A percentile compares a stretch with the other conserved stretches of the same genome.
Conservation (phyloP, 768 basidiomycete species). For the Dendrothele bispora region DNA sequence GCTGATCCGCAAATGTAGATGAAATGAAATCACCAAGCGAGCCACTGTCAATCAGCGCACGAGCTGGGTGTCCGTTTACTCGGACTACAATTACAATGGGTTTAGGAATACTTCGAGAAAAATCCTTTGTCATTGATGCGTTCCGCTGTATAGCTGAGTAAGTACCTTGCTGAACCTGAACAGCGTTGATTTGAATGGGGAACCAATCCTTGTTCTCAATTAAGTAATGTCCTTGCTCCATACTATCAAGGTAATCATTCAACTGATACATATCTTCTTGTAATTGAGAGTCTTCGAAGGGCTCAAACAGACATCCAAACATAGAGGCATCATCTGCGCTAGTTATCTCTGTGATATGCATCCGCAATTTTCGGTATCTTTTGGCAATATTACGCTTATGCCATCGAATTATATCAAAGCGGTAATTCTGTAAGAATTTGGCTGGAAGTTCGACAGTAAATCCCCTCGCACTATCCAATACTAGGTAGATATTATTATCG, state of each 20-base stretch:
- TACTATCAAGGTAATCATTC: too few relatives aligned
- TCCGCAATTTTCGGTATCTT: not conserved
- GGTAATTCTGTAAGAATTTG: not conserved
- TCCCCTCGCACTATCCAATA: not conserved
- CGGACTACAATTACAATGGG: constrained; percentile 1
- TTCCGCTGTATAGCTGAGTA: constrained; percentile 21
- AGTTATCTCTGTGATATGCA: too few relatives aligned
- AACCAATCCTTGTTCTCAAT: not conserved
- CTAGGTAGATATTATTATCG: not conserved
- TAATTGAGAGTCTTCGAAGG: too few relatives aligned
- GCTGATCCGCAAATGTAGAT: constrained; percentile 17
- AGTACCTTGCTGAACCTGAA: not conserved
- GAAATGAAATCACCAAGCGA: constrained; percentile 32
- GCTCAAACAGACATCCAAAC: too few relatives aligned
- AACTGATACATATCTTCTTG: too few relatives aligned
- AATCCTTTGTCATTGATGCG: constrained; percentile 18
- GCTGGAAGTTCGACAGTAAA: not conserved
- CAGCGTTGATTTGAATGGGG: not conserved
- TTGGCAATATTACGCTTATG: not conserved
- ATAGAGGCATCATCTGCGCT: too few relatives aligned
- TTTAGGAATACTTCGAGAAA: not conserved
- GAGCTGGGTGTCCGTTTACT: not conserved
- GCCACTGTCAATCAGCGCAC: constrained; percentile 17
- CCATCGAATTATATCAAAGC: constrained; percentile 7
- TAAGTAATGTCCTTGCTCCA: too few relatives aligned